Conservation (phyloP, 1,139 yeast genomes). For the Lodderomyces parapsilosis region DNA sequence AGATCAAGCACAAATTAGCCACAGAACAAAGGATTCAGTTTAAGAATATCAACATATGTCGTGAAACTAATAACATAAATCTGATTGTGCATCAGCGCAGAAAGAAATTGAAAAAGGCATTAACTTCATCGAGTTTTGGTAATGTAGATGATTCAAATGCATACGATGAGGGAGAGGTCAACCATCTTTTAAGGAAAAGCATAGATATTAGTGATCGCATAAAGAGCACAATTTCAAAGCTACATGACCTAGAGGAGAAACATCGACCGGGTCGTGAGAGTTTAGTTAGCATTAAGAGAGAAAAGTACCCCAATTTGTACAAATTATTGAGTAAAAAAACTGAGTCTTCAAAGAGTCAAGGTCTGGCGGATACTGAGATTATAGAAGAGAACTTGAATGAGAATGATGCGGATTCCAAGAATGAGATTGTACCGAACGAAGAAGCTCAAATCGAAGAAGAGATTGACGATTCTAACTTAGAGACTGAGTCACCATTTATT, state of each 20-base stretch:
- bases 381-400: neutral
- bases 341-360: neutral
- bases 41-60: conserved; percentile 33
- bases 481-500: neutral
- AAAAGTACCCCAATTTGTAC: conserved; percentile 13
- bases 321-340: conserved; percentile 6
- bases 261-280: conserved; percentile 8
- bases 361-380: neutral
- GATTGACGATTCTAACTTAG: neutral
- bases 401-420: neutral
- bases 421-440: neutral
- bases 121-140: neutral
- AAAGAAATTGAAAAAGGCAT: conserved; percentile 17
- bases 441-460: neutral
- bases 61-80: conserved; percentile 23
- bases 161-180: conserved; percentile 16
- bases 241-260: conserved; percentile 12
- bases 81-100: conserved; percentile 20
- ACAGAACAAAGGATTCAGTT: conserved; percentile 40
- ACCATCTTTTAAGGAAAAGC: conserved; percentile 16
- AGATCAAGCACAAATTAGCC: conserved; percentile 33
- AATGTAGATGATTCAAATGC: neutral
- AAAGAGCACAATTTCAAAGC: conserved; percentile 11
- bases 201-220: conserved; percentile 16
- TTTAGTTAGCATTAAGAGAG: conserved; percentile 6